phyloP scores from a whole-genome alignment of 371 early-diverging fungal species.

The Circinella umbellata region DNA sequence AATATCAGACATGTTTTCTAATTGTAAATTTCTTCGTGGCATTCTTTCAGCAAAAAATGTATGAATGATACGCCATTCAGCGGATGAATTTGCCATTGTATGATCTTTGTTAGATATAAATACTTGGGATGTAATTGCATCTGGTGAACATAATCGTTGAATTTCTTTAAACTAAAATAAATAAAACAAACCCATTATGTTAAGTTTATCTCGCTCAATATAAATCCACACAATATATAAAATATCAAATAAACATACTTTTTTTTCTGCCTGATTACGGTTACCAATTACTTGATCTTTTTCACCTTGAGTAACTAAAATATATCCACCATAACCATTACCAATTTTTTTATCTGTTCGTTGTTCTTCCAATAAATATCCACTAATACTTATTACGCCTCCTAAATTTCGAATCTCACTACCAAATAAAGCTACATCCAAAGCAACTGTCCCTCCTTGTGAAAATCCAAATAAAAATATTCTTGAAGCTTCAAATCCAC shows the following conservation, averaged over 20 bases:
- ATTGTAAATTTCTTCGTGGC: conserved; percentile 44
- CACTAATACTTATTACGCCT: conserved; percentile 61
- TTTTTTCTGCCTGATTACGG: conserved; percentile 45
- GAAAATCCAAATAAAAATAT: conserved; percentile 78
- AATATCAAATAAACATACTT: conserved; percentile 24
- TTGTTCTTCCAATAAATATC: conserved; percentile 61
- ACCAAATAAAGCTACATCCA: conserved; percentile 66
- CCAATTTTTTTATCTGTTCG: conserved; percentile 26
- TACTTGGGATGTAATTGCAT: conserved; percentile 36
- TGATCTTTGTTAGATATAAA: conserved; percentile 55
- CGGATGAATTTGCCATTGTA: conserved; percentile 55
- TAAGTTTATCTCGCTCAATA: too few relatives aligned
- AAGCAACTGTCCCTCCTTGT: conserved; percentile 72
- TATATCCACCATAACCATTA: conserved; percentile 45
- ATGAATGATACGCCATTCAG: conserved; percentile 60
- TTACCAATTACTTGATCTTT: conserved; percentile 49
- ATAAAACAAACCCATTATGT: not conserved
- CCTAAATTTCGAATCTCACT: conserved; percentile 37
- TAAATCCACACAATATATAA: too few relatives aligned
- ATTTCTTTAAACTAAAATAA: conserved; percentile 38
- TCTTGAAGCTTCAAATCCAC: conserved; percentile 46
- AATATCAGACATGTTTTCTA: conserved; percentile 60
- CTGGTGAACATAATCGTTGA: conserved; percentile 35
- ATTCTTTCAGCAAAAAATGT: conserved; percentile 58
- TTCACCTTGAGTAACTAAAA: conserved; percentile 60